Conservation (phyloP, 1,284 basidiomycete genomes). For the Puccinia novopanici region DNA sequence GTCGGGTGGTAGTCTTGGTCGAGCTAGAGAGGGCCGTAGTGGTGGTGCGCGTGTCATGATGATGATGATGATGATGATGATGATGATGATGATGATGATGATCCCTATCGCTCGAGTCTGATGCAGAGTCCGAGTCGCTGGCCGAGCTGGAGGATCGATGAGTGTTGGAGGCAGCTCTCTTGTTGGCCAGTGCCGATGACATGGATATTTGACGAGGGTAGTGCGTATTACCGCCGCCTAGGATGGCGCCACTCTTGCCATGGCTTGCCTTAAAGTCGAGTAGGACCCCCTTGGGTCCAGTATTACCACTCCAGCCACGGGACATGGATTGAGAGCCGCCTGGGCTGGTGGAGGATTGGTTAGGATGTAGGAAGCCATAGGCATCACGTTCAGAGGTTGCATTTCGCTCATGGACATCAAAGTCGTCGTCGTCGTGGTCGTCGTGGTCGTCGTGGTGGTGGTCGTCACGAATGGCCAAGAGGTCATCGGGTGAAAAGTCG, state of each 20-base stretch:
- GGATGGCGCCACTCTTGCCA: conserved; percentile 50
- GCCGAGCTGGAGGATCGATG: background rate
- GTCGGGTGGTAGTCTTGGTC: background rate
- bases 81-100: too few species aligned
- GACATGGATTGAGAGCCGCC: conserved; percentile 35
- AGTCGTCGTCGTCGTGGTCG: conserved; percentile 33
- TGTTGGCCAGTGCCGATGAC: background rate
- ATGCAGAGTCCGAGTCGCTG: conserved; percentile 18
- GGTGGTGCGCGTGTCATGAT: conserved; percentile 13
- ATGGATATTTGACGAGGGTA: conserved; percentile 21
- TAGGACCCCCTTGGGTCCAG: conserved; percentile 49
- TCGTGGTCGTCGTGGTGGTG: conserved; percentile 36
- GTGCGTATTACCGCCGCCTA: conserved; percentile 31
- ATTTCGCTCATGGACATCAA: background rate
- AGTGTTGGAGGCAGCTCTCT: conserved; percentile 5
- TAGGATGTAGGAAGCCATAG: background rate
- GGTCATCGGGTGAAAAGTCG: background rate
- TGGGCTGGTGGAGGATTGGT: background rate
- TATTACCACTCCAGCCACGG: conserved; percentile 50
- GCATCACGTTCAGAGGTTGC: background rate
- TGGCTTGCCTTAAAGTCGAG: conserved; percentile 49
- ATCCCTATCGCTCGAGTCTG: conserved; percentile 21
- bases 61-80: too few species aligned
- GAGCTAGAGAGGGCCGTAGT: conserved; percentile 10
- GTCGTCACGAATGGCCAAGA: background rate